Evolutionary conservation across 2,329 filamentous ascomycete genomes (phyloP).

Genomic region (Ophiostoma ips): DNA sequence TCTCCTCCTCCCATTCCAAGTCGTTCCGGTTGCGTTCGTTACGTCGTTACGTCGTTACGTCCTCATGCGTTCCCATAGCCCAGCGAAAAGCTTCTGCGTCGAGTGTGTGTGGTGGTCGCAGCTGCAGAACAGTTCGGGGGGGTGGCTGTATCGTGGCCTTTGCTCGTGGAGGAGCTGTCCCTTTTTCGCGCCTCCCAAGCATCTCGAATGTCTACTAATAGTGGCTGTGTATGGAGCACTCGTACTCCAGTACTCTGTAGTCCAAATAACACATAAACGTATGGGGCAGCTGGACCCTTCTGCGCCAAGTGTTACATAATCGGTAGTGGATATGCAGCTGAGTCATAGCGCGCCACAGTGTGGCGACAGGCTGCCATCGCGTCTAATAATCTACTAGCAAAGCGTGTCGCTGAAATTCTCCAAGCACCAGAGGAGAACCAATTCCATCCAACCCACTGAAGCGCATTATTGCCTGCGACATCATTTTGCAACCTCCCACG

Average conservation of each 20-base stretch:
- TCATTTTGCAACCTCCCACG: too few species aligned
- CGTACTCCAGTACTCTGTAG: too few species aligned
- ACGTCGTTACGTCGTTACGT: background rate
- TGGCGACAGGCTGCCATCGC: background rate
- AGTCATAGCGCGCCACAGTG: background rate
- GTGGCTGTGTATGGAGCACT: background rate
- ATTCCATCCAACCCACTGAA: background rate
- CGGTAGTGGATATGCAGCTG: background rate
- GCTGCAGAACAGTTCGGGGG: conserved; percentile 1
- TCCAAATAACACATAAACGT: too few species aligned
- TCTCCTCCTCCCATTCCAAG: background rate
- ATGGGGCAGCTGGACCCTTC: too few species aligned
- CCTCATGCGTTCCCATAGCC: background rate
- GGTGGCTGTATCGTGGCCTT: background rate
- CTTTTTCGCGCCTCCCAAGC: background rate
- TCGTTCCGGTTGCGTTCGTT: background rate
- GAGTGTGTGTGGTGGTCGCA: background rate
- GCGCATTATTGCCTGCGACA: too few species aligned
- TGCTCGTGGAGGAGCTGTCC: background rate
- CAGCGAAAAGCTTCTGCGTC: background rate
- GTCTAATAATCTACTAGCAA: too few species aligned
- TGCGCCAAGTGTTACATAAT: background rate
- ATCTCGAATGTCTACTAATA: background rate
- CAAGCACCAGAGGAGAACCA: background rate
- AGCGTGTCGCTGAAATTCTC: background rate